Conservation (phyloP, 805 yeast species). For the Candida argentea region DNA sequence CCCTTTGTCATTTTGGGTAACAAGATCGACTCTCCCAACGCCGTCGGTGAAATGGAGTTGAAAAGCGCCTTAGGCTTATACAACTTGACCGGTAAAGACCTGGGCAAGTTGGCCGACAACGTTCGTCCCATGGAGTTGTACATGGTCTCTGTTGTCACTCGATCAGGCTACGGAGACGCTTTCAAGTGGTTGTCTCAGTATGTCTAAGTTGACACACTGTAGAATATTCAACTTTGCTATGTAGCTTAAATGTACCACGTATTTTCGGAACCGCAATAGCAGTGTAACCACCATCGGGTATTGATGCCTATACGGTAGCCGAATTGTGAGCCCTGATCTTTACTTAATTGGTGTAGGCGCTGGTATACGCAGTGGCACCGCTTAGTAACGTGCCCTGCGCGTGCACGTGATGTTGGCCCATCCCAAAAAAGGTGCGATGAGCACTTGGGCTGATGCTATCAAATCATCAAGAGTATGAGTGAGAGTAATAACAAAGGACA, state of each 20-base stretch:
- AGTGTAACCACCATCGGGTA: too few species aligned
- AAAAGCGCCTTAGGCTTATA: conserved; percentile 82
- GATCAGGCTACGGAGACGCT: conserved; percentile 98
- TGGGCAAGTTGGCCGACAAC: conserved; percentile 56
- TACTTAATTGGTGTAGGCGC: too few species aligned
- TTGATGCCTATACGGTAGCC: too few species aligned
- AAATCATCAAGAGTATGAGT: conserved; percentile 10
- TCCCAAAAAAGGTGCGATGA: neutral
- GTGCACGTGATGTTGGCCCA: neutral
- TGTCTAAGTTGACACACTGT: conserved; percentile 53
- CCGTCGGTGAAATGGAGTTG: conserved; percentile 90
- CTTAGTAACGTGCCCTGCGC: neutral
- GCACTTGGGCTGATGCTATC: neutral
- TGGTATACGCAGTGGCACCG: neutral
- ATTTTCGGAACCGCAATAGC: too few species aligned
- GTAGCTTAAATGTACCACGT: too few species aligned
- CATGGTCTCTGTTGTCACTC: conserved; percentile 97
- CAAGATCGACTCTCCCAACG: conserved; percentile 90
- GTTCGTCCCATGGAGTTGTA: conserved; percentile 90
- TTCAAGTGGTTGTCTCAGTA: conserved; percentile 97
- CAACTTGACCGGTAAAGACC: conserved; percentile 78
- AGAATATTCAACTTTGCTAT: too few species aligned
- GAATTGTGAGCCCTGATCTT: too few species aligned
- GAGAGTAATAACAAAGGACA: conserved; percentile 25
- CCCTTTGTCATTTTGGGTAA: conserved; percentile 94